Evolutionary conservation across 2,329 filamentous ascomycete species (phyloP), one percentile per base, ranked within the genome.

Genomic region (Elsinoe perseae): DNA sequence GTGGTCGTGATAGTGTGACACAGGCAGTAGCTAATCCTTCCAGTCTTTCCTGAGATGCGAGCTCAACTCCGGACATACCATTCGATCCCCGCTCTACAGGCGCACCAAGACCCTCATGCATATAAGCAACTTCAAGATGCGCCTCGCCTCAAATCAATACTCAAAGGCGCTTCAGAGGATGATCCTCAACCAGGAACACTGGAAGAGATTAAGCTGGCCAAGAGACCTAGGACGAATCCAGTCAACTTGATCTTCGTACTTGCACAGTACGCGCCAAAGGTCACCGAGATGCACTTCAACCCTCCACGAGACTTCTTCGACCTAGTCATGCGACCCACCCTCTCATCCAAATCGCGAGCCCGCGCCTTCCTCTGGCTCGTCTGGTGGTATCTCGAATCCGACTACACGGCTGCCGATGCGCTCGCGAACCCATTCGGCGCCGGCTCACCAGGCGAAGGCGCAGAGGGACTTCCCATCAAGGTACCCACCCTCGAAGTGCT

Each of bases 1-100:
- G 83, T 71, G 56, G 7, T 46, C 36, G 16, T 2, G 14, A 25
- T 43, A 3, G 12, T 36, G 43, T 14, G 30, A 23, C 28, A 30
- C 7, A 32, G 14, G 32, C 10, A 36, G 12, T 3, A 42, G 40
- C 60, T 65, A 56, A 68, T 62, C 6, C n/a, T 25, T 5, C 14
- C 69, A 95, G 93, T 98, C 77, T 98, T 98, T 69, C 93, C 93
- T 20, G 93, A 98, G 71, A 98, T 98, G 93, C 87, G 93, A 72
- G 93, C 93, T 27, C 93, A 98, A 68, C 79, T 98, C 28, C 86
- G 93, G 69, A 98, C 93, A 32, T 98, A 98, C 74, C 93, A 98
- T 69, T 92, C 93, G 10, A 98, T 98, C 62, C 93, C 93, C 12
- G 96, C 90, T 1, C 78, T 98, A 5, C 93, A 98, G 73, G 92